phyloP scores from a whole-genome alignment of 2,329 filamentous ascomycete species.

The Penicillium rolfsii region DNA sequence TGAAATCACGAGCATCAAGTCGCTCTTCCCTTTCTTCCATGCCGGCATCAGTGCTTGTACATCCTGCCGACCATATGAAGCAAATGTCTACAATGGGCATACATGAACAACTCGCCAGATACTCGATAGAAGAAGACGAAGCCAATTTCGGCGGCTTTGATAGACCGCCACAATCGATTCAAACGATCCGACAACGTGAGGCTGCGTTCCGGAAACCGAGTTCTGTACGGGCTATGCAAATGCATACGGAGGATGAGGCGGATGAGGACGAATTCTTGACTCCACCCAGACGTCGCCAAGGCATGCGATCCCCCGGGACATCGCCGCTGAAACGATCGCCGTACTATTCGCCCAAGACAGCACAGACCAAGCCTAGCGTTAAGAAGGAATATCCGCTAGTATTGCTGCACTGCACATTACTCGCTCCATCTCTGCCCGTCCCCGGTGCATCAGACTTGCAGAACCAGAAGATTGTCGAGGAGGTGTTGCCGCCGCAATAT shows the following conservation, averaged over 20 bases:
- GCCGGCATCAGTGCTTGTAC: conserved; percentile 44
- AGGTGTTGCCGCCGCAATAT: conserved; percentile 53
- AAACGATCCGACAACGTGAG: conserved; percentile 39
- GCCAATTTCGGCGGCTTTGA: conserved; percentile 31
- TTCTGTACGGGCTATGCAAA: conserved; percentile 50
- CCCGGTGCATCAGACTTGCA: conserved; percentile 40
- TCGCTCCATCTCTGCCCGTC: conserved; percentile 57
- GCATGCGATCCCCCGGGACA: conserved; percentile 38
- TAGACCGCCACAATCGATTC: conserved; percentile 26
- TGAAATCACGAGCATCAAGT: conserved; percentile 40
- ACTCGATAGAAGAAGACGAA: conserved; percentile 26
- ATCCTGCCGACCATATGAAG: conserved; percentile 35
- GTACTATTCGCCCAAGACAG: conserved; percentile 39
- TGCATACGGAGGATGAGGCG: conserved; percentile 48
- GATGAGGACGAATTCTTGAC: conserved; percentile 46
- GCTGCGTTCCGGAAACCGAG: conserved; percentile 50
- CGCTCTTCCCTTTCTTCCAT: conserved; percentile 48
- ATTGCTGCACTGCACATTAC: conserved; percentile 62
- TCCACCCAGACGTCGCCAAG: conserved; percentile 37
- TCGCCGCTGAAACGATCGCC: conserved; percentile 39
- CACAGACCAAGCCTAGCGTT: conserved; percentile 37
- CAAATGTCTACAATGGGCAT: conserved; percentile 22
- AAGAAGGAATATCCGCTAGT: conserved; percentile 60
- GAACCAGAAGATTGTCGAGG: conserved; percentile 51
- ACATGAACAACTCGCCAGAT: conserved; percentile 30